phyloP scores from a whole-genome alignment of 106 monocot species.

The Dioscorea dumetorum region DNA sequence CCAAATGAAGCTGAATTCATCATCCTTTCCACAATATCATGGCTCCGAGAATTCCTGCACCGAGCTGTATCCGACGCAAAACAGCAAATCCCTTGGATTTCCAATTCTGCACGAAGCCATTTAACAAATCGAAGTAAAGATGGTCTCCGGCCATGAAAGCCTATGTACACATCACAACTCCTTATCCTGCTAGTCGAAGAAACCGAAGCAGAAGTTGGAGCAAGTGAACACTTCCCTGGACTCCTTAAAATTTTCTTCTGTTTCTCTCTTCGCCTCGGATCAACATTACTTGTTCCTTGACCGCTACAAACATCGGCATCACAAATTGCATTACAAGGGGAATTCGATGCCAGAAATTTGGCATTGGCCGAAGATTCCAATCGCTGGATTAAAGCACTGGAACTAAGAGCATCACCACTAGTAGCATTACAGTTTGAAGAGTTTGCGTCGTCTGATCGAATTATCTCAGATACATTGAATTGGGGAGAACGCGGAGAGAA shows the following conservation, averaged over 20 bases:
- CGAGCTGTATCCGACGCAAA: slow-evolving; percentile 71
- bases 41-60: slow-evolving; percentile 55
- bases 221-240: slow-evolving; percentile 23
- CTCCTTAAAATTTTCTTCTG: slow-evolving; percentile 36
- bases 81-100: slow-evolving; percentile 83
- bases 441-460: slow-evolving; percentile 1
- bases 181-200: slow-evolving; percentile 38
- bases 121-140: slow-evolving; percentile 73
- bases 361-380: slow-evolving; percentile 23
- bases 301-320: slow-evolving; percentile 47
- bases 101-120: slow-evolving; percentile 93
- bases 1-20: slow-evolving; percentile 62
- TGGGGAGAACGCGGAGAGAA: slow-evolving; percentile 76
- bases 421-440: slow-evolving; percentile 12
- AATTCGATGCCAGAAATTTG: slow-evolving; percentile 21
- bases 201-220: slow-evolving; percentile 23
- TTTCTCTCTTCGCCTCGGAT: slow-evolving; percentile 30
- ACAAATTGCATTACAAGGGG: slow-evolving; percentile 21
- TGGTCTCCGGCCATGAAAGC: slow-evolving; percentile 78
- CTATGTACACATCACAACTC: slow-evolving; percentile 81
- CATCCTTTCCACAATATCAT: slow-evolving; percentile 43
- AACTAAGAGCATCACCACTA: slow-evolving; percentile 16
- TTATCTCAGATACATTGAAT: slow-evolving; percentile 12
- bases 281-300: slow-evolving; percentile 15
- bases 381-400: background rate